Percentiles rank a stretch among this genome's conserved stretches.
Evolutionary conservation across 1,284 basidiomycete species (phyloP).

Genomic region (Ustilago bromivora): DNA sequence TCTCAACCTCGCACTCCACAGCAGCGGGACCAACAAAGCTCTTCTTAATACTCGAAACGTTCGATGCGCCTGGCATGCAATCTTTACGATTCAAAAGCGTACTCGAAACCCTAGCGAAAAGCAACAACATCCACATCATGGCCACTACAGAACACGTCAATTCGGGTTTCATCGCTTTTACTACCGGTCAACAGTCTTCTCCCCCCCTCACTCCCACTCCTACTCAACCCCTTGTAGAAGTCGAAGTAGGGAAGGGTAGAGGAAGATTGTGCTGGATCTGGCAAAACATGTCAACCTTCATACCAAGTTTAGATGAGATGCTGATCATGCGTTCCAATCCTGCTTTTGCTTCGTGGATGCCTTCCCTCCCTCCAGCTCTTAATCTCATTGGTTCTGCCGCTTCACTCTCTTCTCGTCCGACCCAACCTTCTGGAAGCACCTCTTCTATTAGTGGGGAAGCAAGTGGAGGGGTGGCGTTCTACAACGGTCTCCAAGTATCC

Average conservation of each 20-base stretch:
- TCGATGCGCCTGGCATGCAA: constrained; percentile 51
- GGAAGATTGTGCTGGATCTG: constrained; percentile 46
- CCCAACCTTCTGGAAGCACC: not conserved
- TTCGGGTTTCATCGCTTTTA: constrained; percentile 36
- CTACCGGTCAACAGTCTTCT: constrained; percentile 19
- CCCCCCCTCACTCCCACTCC: not conserved
- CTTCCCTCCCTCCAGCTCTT: constrained; percentile 27
- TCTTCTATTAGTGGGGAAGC: not conserved
- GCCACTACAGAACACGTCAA: constrained; percentile 50
- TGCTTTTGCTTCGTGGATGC: constrained; percentile 45
- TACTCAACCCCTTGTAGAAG: not conserved
- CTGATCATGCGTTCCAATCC: constrained; percentile 51
- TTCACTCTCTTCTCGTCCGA: not conserved
- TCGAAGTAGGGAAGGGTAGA: not conserved
- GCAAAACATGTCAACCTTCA: constrained; percentile 50
- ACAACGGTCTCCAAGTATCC: constrained; percentile 37
- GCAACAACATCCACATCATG: constrained; percentile 48
- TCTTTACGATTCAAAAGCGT: constrained; percentile 39
- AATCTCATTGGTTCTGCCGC: constrained; percentile 40
- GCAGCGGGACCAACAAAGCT: constrained; percentile 27
- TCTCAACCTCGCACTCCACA: constrained; percentile 1
- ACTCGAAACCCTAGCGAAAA: constrained; percentile 30
- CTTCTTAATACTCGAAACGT: constrained; percentile 44
- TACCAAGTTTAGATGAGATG: constrained; percentile 47
- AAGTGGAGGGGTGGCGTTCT: constrained; percentile 18